Base-by-base conservation (phyloP, 1,284 basidiomycete genomes). In the Grifola frondosa region DNA sequence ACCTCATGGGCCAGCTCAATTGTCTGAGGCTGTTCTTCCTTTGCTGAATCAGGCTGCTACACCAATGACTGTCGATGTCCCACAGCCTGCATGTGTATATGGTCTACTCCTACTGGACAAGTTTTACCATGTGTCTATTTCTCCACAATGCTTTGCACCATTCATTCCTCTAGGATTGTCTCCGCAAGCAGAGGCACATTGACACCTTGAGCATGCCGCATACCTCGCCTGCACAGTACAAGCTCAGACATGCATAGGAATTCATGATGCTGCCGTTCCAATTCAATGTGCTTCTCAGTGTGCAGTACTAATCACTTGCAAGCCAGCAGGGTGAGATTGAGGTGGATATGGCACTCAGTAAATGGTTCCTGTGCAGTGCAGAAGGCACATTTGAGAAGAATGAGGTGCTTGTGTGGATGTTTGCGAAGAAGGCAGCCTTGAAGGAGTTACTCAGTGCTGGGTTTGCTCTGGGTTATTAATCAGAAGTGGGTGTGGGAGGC, bases 401-500 rank as follows among this genome's bases (percentile, higher is more conserved):
- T 63, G 93, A 97, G 62, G 68, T 63, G 1, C 72, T 96, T 2
- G 92, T 93, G 0, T 81, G 81, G 50, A 88, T 84, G 0, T 97
- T 96, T 70, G 93, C 93, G 0, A 85, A 91, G 52, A 94, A 94
- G 63, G 90, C 93, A 0, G 91, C 91, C 0, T 68, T 73, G 40
- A 87, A 84, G 49, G 84, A 83, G 0, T 67, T 95, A 24, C 77
- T 89, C 1, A 84, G 78, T 37, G 93, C 90, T 0, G 88, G 93
- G 63, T 97, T 97, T 63, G 93, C 93, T 1, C 83, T 97, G 78
- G 94, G 91, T 1, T 97, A 97, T 61, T 95, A 93, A 61, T 73
- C 74, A 29, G 91, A 94, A 60, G 88, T 88, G 0, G 84, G 85
- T 1, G 79, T 88, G 3, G 85, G 84, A 0, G 76, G 78, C 1